Base-by-base conservation (phyloP, 768 basidiomycete genomes). In the Psilocybe tampanensis region DNA sequence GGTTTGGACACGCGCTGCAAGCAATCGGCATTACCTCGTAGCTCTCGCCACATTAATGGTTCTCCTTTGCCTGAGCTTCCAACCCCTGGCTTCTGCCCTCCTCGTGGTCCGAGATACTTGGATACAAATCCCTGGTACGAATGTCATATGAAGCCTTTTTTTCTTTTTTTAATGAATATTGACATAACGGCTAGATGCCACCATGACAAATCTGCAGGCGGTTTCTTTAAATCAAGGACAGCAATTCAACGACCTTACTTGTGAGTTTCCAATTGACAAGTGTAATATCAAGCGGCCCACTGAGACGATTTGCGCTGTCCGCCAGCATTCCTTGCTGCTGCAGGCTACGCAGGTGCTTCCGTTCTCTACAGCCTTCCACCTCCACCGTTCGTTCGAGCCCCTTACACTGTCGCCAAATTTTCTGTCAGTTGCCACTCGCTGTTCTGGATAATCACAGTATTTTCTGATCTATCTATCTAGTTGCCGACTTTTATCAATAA, bases 51-150 rank as follows among this genome's bases (percentile, higher is more conserved):
- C 79, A 7, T 58, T 84, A 42, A 78, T 84, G 77, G 78, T 76
- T 1, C 62, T 85, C 3, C 45, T 84, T 24, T 73, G 75, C 0
- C 64, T 84, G 42, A 65, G 72, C 8, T 79, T 85, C 62, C 81
- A 84, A 58, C 83, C 84, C 5, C 70, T 85, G 13, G 75, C 83
- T 1, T 77, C 80, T 0, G 80, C 82, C 7, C 65, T 85, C 34
- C 72, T 85, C 24, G 71, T 70, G 1, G 78, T 82, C 15, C 76
- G 74, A 50, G 74, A 82, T 56, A 77, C 76, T 0, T 83, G 75
- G 73, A 69, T 68, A 48, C 59, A 69, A 18, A 48, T 74, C 15
- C 79, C 80, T n/a, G 73, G 81, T 80, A 53, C 17, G 72, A 64
- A 9, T 8, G 44, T 7, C 21, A 21, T 17, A 3, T 17, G 9